Evolutionary conservation across 2,329 filamentous ascomycete genomes (phyloP).

Genomic region (Basipetospora sp.): DNA sequence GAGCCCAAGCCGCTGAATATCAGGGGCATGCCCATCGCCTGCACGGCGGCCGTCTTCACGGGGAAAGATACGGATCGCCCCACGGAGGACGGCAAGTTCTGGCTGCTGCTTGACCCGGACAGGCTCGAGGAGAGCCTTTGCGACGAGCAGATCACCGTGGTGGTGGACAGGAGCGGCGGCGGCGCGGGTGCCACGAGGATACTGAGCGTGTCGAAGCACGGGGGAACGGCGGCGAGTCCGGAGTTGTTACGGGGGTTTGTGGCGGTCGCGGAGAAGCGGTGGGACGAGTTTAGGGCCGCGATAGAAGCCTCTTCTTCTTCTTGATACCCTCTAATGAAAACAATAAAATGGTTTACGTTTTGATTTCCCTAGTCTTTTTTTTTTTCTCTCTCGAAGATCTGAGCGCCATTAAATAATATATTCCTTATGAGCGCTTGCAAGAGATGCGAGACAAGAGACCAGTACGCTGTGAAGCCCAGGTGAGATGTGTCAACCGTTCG

Average conservation of each 20-base stretch:
- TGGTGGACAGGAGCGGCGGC: slow-evolving; percentile 50
- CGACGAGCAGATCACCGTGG: slow-evolving; percentile 65
- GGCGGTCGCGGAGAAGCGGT: slow-evolving; percentile 9
- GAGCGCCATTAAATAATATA: no score
- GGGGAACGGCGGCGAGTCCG: slow-evolving; percentile 55
- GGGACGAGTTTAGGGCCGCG: slow-evolving; percentile 20
- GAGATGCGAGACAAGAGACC: no score
- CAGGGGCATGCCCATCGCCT: slow-evolving; percentile 55
- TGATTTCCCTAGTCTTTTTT: no score
- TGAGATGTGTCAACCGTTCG: slow-evolving; percentile 64
- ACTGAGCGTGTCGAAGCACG: slow-evolving; percentile 66
- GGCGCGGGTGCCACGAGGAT: slow-evolving; percentile 33
- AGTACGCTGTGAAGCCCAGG: no score
- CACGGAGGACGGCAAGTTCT: slow-evolving; percentile 34
- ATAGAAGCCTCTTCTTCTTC: slow-evolving; percentile 18
- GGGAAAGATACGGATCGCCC: slow-evolving; percentile 39
- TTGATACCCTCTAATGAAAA: slow-evolving; percentile 13
- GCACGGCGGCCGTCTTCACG: slow-evolving; percentile 65
- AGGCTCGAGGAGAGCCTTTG: slow-evolving; percentile 76
- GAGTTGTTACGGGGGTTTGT: slow-evolving; percentile 24
- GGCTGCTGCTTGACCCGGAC: slow-evolving; percentile 81
- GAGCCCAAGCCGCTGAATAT: slow-evolving; percentile 42
- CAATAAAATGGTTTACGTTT: neutral
- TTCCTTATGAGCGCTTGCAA: no score
- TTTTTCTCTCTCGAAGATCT: no score